Percentiles rank a stretch among this genome's conserved stretches.
phyloP scores from a whole-genome alignment of 768 basidiomycete genomes.

The Pleurotus eryngii region DNA sequence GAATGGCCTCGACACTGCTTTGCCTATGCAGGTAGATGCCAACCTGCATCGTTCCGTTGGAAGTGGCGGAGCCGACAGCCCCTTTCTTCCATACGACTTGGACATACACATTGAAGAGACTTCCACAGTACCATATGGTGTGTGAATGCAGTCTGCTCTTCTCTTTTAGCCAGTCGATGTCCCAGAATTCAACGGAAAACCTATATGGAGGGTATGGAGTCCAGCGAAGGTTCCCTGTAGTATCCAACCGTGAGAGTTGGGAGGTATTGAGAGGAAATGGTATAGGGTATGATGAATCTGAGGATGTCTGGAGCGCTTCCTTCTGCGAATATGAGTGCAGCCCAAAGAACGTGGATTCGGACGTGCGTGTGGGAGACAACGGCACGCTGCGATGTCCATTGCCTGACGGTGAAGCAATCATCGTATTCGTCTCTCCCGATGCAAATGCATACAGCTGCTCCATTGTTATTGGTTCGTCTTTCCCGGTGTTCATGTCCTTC shows the following conservation, averaged over 20 bases:
- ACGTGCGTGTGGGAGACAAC: conserved; percentile 18
- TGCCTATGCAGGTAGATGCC: conserved; percentile 91
- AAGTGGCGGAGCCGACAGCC: conserved; percentile 13
- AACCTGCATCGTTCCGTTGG: conserved; percentile 47
- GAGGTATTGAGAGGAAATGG: conserved; percentile 35
- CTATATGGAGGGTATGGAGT: conserved; percentile 76
- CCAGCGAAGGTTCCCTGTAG: conserved; percentile 52
- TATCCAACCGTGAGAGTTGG: conserved; percentile 25
- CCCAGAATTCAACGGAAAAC: conserved; percentile 90
- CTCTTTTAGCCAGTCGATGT: conserved; percentile 75
- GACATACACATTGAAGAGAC: conserved; percentile 84
- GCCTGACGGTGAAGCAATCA: background rate
- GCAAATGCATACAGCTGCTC: conserved; percentile 62
- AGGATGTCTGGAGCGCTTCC: background rate
- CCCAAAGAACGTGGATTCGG: conserved; percentile 64
- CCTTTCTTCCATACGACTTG: conserved; percentile 84
- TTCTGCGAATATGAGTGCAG: conserved; percentile 35
- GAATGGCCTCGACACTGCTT: conserved; percentile 74
- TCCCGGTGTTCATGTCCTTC: conserved; percentile 22
- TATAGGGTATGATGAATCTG: conserved; percentile 22
- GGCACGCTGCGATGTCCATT: background rate
- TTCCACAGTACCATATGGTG: conserved; percentile 90
- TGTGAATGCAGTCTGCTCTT: conserved; percentile 81
- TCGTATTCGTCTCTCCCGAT: conserved; percentile 2
- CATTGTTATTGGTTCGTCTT: conserved; percentile 46